phyloP scores from a whole-genome alignment of 164 flowering plant genomes.

The Malania oleifera region DNA sequence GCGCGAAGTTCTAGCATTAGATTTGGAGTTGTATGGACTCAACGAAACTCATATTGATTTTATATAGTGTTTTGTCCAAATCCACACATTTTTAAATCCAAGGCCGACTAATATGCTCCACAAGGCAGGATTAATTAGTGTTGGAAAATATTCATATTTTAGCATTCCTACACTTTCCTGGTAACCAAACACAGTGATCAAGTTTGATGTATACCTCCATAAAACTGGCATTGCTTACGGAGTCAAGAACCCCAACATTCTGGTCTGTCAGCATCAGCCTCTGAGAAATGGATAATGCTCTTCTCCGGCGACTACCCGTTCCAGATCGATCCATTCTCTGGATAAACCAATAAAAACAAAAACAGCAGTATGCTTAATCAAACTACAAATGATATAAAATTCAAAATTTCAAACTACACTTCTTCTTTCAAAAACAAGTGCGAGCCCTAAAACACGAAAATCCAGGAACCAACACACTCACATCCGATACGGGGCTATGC shows the following conservation, averaged over 20 bases:
- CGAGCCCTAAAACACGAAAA: not conserved
- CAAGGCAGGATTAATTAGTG: too few species aligned
- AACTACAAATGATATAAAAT: constrained; percentile 6
- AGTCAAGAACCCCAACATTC: constrained; percentile 38
- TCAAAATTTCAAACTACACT: not conserved
- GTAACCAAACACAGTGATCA: too few species aligned
- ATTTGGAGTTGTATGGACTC: too few species aligned
- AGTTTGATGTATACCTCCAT: constrained; percentile 61
- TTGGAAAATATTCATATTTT: too few species aligned
- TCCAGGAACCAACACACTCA: constrained; percentile 13
- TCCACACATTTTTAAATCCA: too few species aligned
- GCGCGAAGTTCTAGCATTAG: too few species aligned
- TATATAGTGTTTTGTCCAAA: too few species aligned
- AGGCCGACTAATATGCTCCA: too few species aligned
- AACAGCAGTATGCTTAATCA: not conserved
- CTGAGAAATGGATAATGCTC: constrained; percentile 42
- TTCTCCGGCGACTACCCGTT: constrained; percentile 48
- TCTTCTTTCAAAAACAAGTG: not conserved
- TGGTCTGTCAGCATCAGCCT: constrained; percentile 32
- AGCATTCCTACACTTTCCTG: too few species aligned
- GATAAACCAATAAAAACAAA: not conserved
- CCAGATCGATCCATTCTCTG: constrained; percentile 74
- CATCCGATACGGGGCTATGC: constrained; percentile 89
- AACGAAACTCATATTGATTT: too few species aligned
- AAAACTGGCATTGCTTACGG: constrained; percentile 55